phyloP scores from a whole-genome alignment of 768 basidiomycete genomes.

The Suillus placidus region DNA sequence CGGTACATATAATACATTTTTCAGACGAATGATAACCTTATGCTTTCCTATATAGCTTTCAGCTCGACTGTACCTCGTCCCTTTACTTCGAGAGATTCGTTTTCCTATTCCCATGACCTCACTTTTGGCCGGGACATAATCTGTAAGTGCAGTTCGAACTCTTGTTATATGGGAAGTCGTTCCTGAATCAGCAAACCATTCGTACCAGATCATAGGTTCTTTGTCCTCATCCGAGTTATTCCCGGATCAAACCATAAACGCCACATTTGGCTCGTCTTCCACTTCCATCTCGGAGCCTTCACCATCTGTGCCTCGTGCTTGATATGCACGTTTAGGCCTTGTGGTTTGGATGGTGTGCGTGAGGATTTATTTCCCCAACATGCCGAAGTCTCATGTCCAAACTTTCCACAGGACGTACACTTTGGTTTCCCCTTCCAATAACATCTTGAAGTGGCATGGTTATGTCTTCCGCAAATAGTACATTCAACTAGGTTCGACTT shows the following conservation, averaged over 20 bases:
- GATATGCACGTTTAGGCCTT: background rate
- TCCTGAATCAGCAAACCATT: slow-evolving; percentile 13
- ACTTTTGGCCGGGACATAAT: background rate
- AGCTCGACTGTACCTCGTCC: background rate
- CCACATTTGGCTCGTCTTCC: background rate
- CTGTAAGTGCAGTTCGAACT: background rate
- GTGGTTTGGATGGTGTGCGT: background rate
- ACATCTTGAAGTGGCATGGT: background rate
- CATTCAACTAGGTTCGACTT: background rate
- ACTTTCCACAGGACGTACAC: background rate
- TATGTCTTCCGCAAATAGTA: background rate
- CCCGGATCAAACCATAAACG: background rate
- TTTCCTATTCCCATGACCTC: background rate
- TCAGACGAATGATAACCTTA: background rate
- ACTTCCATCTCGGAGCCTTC: no score
- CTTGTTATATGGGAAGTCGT: slow-evolving; percentile 6
- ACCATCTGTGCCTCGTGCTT: background rate
- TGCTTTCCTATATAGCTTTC: background rate
- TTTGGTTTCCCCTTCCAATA: slow-evolving; percentile 10
- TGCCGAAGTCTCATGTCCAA: background rate
- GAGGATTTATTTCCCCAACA: background rate
- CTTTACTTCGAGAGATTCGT: background rate
- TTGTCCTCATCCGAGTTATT: background rate
- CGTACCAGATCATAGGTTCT: slow-evolving; percentile 7
- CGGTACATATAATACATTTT: background rate